These are phyloP conservation scores for Stentor roeselii DNA, from an alignment of 73 alveolate genomes.

Conservation along the genomic window DNA sequence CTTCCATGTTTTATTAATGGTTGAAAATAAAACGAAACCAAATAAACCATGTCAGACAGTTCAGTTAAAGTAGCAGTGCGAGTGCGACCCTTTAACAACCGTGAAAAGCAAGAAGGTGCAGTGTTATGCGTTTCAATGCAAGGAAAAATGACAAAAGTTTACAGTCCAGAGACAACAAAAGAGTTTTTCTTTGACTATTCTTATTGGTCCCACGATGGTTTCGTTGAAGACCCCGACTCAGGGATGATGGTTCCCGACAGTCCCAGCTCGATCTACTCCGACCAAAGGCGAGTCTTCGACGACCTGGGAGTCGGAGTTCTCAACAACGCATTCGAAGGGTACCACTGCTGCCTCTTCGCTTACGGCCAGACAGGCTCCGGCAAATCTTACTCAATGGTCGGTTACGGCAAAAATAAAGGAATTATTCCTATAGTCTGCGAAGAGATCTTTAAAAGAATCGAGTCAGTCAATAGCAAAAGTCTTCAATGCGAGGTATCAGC, in stretches of 20 bases:
- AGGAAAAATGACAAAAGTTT: slow-evolving; percentile 47
- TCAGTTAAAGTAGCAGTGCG: slow-evolving; percentile 91
- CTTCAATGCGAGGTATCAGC: slow-evolving; percentile 62
- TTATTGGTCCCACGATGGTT: slow-evolving; percentile 85
- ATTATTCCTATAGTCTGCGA: slow-evolving; percentile 98
- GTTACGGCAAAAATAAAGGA: slow-evolving; percentile 97
- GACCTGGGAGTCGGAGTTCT: slow-evolving; percentile 75
- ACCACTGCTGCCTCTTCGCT: slow-evolving; percentile 98
- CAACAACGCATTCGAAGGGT: slow-evolving; percentile 97
- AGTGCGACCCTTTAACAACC: slow-evolving; percentile 94
- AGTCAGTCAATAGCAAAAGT: slow-evolving; percentile 35
- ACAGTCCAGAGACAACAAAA: slow-evolving; percentile 26
- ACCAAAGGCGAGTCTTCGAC: slow-evolving; percentile 85
- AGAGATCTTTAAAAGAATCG: slow-evolving; percentile 91
- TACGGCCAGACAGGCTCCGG: slow-evolving; percentile 94
- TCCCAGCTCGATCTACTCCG: slow-evolving; percentile 74
- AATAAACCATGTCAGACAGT: slow-evolving; percentile 25
- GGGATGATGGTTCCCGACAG: slow-evolving; percentile 44
- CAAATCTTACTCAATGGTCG: slow-evolving; percentile 97
- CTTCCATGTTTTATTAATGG: too few species aligned
- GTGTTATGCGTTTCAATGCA: slow-evolving; percentile 73
- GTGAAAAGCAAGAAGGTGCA: slow-evolving; percentile 85
- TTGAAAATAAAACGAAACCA: too few species aligned
- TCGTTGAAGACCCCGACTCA: slow-evolving; percentile 26
- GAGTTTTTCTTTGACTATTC: slow-evolving; percentile 70